Evolutionary conservation across 345 rosid species (phyloP), one percentile per base, ranked within the genome.

Genomic region (Aurinia saxatilis): DNA sequence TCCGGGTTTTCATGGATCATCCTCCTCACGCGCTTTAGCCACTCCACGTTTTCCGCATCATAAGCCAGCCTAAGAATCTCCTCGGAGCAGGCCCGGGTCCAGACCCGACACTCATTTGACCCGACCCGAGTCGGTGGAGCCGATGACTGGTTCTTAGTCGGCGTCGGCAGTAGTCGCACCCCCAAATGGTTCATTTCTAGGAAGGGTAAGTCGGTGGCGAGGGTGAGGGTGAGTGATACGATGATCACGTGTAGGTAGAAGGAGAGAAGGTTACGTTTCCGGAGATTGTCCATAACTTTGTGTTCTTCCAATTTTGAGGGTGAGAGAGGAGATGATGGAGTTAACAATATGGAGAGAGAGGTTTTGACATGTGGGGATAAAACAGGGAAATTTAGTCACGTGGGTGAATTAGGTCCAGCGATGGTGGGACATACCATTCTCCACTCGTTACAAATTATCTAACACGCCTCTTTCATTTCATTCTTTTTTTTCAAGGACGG

Each of bases 1-100:
- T 87, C 95, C 6, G 95, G 95, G 21, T 83, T 71, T 70, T 82
- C 87, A 51, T 87, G 95, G 38, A 87, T 87, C 72, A 38, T 78
- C 73, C 95, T 78, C 70, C 95, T 80, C 38, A 82, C 41, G 21
- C 50, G 57, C 60, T 66, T 84, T 31, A 84, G 56, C 95, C 95
- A 87, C 21, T 39, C 47, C 5, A 77, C 89, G 53, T 69, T 78
- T 63, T 81, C 84, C 1, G 79, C 77, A 8, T 29, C 14, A 58
- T 58, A 34, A 4, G 86, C 79, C 10, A 80, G 54, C 47, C 11
- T 54, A 41, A 83, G 77, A 35, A 72, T 61, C 67, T 60, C 76
- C 7, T 48, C 12, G 1, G 76, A 72, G 40, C 76, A 72, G 0
- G 27, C 40, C 15, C 40, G 14, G 31, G 40, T 45, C 76, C 76